Percentiles rank a stretch among this genome's conserved stretches.
Evolutionary conservation across 768 basidiomycete genomes (phyloP).

Genomic region (Hirschioporus abietinus): DNA sequence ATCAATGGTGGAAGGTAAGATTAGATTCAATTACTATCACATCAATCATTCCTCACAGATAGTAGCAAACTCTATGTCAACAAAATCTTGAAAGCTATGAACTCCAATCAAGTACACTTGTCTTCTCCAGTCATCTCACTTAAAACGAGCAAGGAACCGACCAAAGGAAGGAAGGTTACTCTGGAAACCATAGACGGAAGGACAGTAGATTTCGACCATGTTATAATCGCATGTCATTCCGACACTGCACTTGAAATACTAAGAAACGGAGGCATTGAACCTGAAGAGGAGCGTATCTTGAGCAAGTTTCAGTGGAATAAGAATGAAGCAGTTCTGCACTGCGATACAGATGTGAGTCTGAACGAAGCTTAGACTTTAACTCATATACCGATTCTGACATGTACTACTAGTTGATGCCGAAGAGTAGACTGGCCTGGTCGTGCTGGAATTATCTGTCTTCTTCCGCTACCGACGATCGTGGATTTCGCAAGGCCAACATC

Average conservation of each 20-base stretch:
- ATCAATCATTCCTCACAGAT: not conserved
- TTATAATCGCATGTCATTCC: conserved; percentile 71
- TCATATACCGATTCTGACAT: not conserved
- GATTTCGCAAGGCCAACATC: conserved; percentile 39
- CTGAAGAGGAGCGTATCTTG: conserved; percentile 51
- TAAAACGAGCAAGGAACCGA: conserved; percentile 19
- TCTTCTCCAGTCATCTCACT: conserved; percentile 50
- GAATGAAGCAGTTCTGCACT: conserved; percentile 66
- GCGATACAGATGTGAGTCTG: conserved; percentile 47
- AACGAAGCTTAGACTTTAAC: not conserved
- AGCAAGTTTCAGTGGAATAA: conserved; percentile 58
- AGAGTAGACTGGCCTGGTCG: conserved; percentile 55
- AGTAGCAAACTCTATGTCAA: conserved; percentile 62
- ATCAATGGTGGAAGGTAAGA: conserved; percentile 65
- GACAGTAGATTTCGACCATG: conserved; percentile 53
- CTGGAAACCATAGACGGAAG: conserved; percentile 44
- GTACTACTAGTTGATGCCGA: conserved; percentile 57
- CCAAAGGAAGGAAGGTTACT: conserved; percentile 24
- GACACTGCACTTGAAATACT: conserved; percentile 53
- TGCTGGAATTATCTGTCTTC: conserved; percentile 77
- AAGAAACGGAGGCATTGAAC: conserved; percentile 42
- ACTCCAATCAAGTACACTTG: conserved; percentile 49
- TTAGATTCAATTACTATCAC: not conserved
- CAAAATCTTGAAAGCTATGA: conserved; percentile 50
- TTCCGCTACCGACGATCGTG: conserved; percentile 32